Base-by-base conservation (phyloP, 140 eudicot genomes). In the Stevia rebaudiana region DNA sequence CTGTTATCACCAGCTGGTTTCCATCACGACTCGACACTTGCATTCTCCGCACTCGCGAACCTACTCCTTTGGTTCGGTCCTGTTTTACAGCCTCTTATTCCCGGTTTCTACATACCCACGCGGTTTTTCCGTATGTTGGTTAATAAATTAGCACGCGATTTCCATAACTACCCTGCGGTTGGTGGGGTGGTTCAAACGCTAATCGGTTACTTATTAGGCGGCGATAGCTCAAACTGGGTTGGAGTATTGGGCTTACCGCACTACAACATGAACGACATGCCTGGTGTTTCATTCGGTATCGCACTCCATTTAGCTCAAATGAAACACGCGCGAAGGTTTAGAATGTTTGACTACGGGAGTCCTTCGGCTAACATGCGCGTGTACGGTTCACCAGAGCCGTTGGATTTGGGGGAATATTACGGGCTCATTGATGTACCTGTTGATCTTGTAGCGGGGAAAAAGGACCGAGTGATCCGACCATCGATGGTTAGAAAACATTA, bases 261-360 rank as follows among this genome's bases (percentile, higher is more conserved):
- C 65, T 92, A 92, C 73, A 92, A 92, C 56, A 88, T 92, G 96
- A 92, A 92, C 48, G 90, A 92, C 71, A 92, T 92, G 98, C 98
- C 98, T 0, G 98, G 96, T 1, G 94, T 92, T 11, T 84, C 98
- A 1, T 88, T 83, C 25, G 82, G 82, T 5, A 87, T 92, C 22
- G 89, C 95, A 6, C 89, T 83, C 8, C 98, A 92, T 72, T 80
- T 92, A 51, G 87, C 98, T 16, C 98, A 92, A 74, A 79, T 92
- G 79, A 84, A 85, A 74, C 92, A 56, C 1, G 24, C 90, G 0
- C 71, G 74, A 12, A 88, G 42, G 51, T 92, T 92, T 46, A 33
- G 68, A 22, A 85, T 92, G 98, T 92, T 85, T 28, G 96, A 92
- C 65, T 92, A 88, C 11, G 98, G 98, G 5, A 79, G 80, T 53